Evolutionary conservation across 2,329 filamentous ascomycete species (phyloP), one percentile per base, ranked within the genome.

Genomic region (Trichoderma sp.): DNA sequence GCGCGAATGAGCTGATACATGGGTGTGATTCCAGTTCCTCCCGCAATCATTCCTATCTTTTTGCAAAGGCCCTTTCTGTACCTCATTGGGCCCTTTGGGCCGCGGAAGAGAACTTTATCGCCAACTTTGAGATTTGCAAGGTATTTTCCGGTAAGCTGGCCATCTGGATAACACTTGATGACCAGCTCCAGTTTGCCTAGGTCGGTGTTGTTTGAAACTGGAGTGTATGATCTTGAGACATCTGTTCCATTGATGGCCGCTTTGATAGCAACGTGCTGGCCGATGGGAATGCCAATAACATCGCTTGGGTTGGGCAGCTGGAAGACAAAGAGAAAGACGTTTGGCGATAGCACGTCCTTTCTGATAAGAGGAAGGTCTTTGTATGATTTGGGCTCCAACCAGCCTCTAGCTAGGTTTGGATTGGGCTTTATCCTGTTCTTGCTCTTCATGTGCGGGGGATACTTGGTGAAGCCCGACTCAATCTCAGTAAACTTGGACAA

Each of bases 1-100:
- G 87, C 86, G 4, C 87, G 84, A 73, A 90, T 89, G 7, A 90
- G 76, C 74, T 90, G 87, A 66, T 74, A 79, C 76, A 79, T 77
- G 13, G 77, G 77, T 0, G 54, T 79, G 43, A 79, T 78, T 13
- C 77, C 78, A 0, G 78, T 79, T 7, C 77, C 77, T 77, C 32
- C 77, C 70, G 0, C 84, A 84, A 69, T 24, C 63, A 66, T 66
- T 28, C 66, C 66, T 5, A 68, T 68, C 56, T 68, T 68, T 14
- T 63, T 80, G 59, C 77, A 79, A 0, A 82, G 75, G 1, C 79
- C 79, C 28, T 78, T 80, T 16, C 74, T 75, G 74, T 88, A 88
- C 14, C 79, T 79, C 85, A 88, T 87, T 2, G 84, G 81, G 7
- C 86, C 86, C 74, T 87, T 87, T 46, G 86, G 86, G 0, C 86